Percentiles rank a stretch among this genome's conserved stretches.
These are phyloP conservation scores for Cryomyces antarcticus DNA, from an alignment of 495 filamentous ascomycete genomes.

Conservation along the genomic window DNA sequence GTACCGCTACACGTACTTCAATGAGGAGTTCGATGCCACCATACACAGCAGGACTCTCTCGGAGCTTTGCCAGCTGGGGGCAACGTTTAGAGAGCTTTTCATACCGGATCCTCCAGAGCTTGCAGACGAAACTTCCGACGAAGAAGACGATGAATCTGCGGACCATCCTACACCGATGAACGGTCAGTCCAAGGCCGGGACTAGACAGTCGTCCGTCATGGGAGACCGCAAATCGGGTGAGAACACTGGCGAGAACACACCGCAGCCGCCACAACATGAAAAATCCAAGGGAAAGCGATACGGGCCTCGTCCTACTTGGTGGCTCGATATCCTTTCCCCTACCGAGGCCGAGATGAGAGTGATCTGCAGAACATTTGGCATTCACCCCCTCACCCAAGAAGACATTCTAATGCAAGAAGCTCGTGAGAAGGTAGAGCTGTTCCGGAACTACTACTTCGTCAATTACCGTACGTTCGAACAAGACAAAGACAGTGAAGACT, in stretches of 20 bases:
- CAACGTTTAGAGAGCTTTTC: slow-evolving; percentile 70
- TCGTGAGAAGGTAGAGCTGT: slow-evolving; percentile 94
- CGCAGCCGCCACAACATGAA: neutral
- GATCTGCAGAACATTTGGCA: slow-evolving; percentile 77
- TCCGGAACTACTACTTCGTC: slow-evolving; percentile 92
- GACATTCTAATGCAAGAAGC: slow-evolving; percentile 96
- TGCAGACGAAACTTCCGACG: slow-evolving; percentile 25
- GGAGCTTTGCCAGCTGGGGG: slow-evolving; percentile 67
- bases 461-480: slow-evolving; percentile 97
- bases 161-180: neutral
- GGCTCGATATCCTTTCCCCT: slow-evolving; percentile 80
- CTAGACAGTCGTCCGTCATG: slow-evolving; percentile 2
- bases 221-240: slow-evolving; percentile 7
- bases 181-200: neutral
- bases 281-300: slow-evolving; percentile 31
- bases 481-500: slow-evolving; percentile 67
- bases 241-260: slow-evolving; percentile 4
- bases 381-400: slow-evolving; percentile 84
- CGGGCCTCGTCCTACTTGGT: slow-evolving; percentile 82
- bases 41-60: slow-evolving; percentile 91
- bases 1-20: slow-evolving; percentile 96
- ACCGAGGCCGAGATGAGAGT: slow-evolving; percentile 87
- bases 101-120: slow-evolving; percentile 48
- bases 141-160: slow-evolving; percentile 9
- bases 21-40: slow-evolving; percentile 82